phyloP scores from a whole-genome alignment of 352 stramenopile genomes.

The Globisporangium takayamanum region DNA sequence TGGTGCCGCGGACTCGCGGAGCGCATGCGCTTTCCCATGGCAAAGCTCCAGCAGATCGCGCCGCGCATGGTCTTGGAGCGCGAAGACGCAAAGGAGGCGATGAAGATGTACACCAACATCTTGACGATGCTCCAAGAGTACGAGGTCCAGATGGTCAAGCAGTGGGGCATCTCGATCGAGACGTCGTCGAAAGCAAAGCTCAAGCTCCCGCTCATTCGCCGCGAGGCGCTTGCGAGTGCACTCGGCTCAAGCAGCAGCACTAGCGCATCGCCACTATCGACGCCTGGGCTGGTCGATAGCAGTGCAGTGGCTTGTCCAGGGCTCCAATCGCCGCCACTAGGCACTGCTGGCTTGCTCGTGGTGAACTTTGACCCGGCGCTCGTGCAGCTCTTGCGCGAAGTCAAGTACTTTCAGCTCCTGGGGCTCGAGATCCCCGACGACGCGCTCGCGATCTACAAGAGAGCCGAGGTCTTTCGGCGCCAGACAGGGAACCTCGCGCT shows the following conservation, averaged over 20 bases:
- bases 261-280: not conserved
- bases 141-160: conserved; percentile 76
- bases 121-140: conserved; percentile 80
- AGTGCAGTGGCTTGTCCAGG: conserved; percentile 10
- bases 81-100: conserved; percentile 86
- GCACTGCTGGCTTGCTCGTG: conserved; percentile 30
- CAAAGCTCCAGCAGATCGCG: conserved; percentile 77
- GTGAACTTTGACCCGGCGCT: conserved; percentile 91
- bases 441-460: conserved; percentile 89
- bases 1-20: conserved; percentile 87
- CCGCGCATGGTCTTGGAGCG: conserved; percentile 77
- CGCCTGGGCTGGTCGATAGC: not conserved
- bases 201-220: conserved; percentile 79
- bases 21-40: conserved; percentile 86
- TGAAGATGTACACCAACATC: conserved; percentile 88
- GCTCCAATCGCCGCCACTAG: not conserved
- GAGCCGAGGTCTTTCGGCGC: conserved; percentile 86
- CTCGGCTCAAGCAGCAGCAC: not conserved
- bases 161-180: conserved; percentile 77
- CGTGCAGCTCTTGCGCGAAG: conserved; percentile 87
- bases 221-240: conserved; percentile 17
- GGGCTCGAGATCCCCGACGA: conserved; percentile 86
- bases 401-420: conserved; percentile 92
- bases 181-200: conserved; percentile 80
- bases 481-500: conserved; percentile 91